Evolutionary conservation across 345 rosid species (phyloP), one percentile per base, ranked within the genome.

Genomic region (Noccaea bulbosa): DNA sequence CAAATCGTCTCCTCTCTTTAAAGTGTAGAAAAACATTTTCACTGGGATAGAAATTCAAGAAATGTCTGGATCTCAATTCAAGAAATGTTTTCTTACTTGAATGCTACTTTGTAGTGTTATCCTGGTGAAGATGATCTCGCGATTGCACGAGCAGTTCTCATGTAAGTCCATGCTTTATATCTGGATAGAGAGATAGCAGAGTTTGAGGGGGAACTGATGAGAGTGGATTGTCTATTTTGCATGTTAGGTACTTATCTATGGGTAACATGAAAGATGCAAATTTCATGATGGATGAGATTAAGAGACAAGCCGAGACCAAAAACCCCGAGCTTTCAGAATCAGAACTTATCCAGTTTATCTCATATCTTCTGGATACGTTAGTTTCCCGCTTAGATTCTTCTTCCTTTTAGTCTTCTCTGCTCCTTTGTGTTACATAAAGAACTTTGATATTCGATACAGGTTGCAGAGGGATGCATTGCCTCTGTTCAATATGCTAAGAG

Each of bases 81-180:
- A 22, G 24, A n/a, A 6, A 24, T 37, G 8, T 14, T 44, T 66
- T 61, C 3, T 61, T 5, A 52, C 72, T 65, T 50, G 49, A 16
- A 32, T 57, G 15, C 67, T 49, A 73, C 52, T 49, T n/a, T 77
- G 79, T 93, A 94, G 99, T 91, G 99, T 78, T 94, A 89, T 86
- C 99, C 99, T 1, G 92, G 97, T 33, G 99, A 94, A 88, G 99
- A 92, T 74, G 99, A 94, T 81, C 74, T 89, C 46, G 99, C 96
- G 17, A 82, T 94, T 76, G 91, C 93, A 73, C 79, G 92, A 60
- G 97, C 89, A 62, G 69, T 86, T 67, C 82, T 95, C 70, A 76
- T 88, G 98, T 95, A 77, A 79, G 90, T 53, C 34, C 59, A 55
- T 53, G 35, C 60, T 47, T 63, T 50, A 8, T 34, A 57, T 41